Evolutionary conservation across 352 stramenopile genomes (phyloP).

Genomic region (Pythium coloratum): DNA sequence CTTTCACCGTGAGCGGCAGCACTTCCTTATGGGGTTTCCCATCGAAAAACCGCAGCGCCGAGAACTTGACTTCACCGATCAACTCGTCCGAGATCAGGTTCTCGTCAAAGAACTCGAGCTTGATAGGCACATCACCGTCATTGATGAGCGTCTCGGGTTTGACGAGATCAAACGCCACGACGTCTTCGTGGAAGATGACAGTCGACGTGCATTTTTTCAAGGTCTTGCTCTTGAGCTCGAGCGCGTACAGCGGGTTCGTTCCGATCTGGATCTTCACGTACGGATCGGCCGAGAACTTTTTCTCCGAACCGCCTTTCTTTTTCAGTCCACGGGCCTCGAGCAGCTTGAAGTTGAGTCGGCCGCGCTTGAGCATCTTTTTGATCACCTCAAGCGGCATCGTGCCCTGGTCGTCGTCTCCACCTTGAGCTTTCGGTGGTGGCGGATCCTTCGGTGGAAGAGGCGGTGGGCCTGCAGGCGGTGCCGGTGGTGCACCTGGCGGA

Average conservation of each 20-base stretch:
- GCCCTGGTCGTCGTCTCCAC: neutral
- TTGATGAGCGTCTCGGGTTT: conserved; percentile 71
- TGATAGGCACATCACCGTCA: conserved; percentile 68
- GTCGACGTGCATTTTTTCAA: conserved; percentile 79
- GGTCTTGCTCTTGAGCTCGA: conserved; percentile 78
- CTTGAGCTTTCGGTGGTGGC: conserved; percentile 29
- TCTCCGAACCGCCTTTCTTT: conserved; percentile 58
- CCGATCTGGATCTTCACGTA: conserved; percentile 85
- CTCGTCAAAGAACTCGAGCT: conserved; percentile 87
- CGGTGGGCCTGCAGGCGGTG: conserved; percentile 45
- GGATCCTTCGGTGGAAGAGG: conserved; percentile 53
- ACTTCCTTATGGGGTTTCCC: conserved; percentile 56
- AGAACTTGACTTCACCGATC: conserved; percentile 68
- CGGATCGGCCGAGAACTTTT: conserved; percentile 74
- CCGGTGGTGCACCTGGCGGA: conserved; percentile 47
- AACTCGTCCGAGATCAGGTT: conserved; percentile 87
- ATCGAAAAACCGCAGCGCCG: conserved; percentile 79
- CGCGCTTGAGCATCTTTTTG: conserved; percentile 59
- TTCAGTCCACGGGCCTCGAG: conserved; percentile 63
- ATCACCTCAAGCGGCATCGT: conserved; percentile 25
- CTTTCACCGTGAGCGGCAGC: conserved; percentile 53
- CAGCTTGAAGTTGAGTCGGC: conserved; percentile 69
- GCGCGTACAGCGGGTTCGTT: conserved; percentile 61
- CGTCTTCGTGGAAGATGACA: conserved; percentile 86
- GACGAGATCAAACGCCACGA: conserved; percentile 79